Evolutionary conservation across 2,329 filamentous ascomycete species (phyloP), one percentile per base, ranked within the genome.

Genomic region (Byssothecium circinans): DNA sequence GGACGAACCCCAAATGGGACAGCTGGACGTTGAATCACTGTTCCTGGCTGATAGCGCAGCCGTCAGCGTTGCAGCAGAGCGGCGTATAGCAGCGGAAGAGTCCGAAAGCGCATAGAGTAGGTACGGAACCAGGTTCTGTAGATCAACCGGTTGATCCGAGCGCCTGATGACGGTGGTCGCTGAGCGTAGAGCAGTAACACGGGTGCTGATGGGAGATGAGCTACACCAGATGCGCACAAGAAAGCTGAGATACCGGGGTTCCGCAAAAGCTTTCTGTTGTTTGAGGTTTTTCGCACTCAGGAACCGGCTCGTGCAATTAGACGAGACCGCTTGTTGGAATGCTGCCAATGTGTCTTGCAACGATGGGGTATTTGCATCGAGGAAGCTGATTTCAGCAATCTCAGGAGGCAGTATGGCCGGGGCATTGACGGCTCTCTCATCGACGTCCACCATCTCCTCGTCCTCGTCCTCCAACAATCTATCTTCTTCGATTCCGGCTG

Each of bases 61-160:
- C 25, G 89, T 67, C 25, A 91, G 77, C 42, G 86, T 81, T 18
- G 86, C 84, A 17, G 91, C 88, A 41, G 89, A 84, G 52, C 85
- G 83, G 36, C 91, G 86, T 34, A 96, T 86, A 52, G 84, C 83
- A 53, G 86, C 84, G 1, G 88, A 88, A 4, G 84, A 74, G 67
- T 97, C 92, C 19, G 83, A 78, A 15, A 97, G 79, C 18, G 87
- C 88, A 30, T 81, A 77, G 37, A 96, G 74, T 25, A 86, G 76
- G 71, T 95, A 96, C 2, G 92, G 92, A n/a, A 96, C 65, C 15
- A 96, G 68, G 10, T 83, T 81, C 65, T 97, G 92, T 40, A 91
- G 78, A 65, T 96, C 88, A 7, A 81, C 64, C 17, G 75, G 74
- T 18, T 64, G 68, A 44, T 74, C 76, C 5, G 53, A 33, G 19